A percentile compares a stretch with the other conserved stretches of the same genome.
Evolutionary conservation across 495 filamentous ascomycete species (phyloP).

Genomic region (Extremus antarcticus): DNA sequence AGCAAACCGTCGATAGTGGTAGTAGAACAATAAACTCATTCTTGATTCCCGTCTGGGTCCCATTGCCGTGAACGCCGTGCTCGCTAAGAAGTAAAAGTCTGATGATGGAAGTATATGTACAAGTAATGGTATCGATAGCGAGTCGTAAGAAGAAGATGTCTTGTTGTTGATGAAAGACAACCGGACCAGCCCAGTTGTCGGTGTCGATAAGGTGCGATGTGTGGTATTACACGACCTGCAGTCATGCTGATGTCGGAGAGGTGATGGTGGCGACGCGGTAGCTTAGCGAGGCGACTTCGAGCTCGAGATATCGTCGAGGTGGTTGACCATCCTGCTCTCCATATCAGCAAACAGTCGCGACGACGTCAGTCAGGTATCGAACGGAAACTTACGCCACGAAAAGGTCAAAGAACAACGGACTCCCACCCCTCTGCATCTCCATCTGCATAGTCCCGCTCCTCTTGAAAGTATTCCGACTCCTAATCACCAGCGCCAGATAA

Average conservation of each 20-base stretch:
- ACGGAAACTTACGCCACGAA: constrained; percentile 58
- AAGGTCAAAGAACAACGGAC: constrained; percentile 74
- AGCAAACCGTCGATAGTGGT: neutral
- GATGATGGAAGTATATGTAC: neutral
- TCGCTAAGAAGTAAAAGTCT: neutral
- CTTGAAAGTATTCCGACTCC: constrained; percentile 76
- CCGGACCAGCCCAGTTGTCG: neutral
- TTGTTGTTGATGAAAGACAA: neutral
- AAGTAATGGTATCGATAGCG: neutral
- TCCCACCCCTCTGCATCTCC: constrained; percentile 81
- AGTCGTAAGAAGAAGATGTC: neutral
- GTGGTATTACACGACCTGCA: too few relatives aligned
- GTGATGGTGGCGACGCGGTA: neutral
- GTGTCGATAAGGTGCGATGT: neutral
- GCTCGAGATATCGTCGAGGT: constrained; percentile 13
- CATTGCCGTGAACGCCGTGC: neutral
- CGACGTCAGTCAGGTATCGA: neutral
- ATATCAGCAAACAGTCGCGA: neutral
- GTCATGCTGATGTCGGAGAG: neutral
- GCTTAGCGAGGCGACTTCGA: constrained; percentile 10
- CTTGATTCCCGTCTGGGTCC: neutral
- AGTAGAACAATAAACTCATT: neutral
- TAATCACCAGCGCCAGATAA: constrained; percentile 85
- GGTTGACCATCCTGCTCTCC: constrained; percentile 1
- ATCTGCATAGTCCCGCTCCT: constrained; percentile 91